Percentiles rank a stretch among this genome's conserved stretches.
phyloP scores from a whole-genome alignment of 176 grass and related monocot genomes.

The Musa schizocarpa region DNA sequence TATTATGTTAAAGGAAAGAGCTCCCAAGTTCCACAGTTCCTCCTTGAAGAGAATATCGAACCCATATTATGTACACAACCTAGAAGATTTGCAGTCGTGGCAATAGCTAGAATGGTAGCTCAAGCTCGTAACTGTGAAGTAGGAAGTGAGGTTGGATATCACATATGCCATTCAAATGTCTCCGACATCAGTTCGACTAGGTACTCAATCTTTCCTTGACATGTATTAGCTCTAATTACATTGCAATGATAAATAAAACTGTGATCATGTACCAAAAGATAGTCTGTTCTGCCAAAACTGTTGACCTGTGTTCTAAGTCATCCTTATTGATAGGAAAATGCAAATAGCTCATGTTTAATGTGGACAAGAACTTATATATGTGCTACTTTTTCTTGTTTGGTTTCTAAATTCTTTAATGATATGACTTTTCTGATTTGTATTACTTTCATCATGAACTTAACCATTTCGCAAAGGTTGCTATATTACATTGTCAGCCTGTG shows the following conservation, averaged over 20 bases:
- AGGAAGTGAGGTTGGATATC: slow-evolving; percentile 79
- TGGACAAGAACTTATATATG: background rate
- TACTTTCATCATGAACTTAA: background rate
- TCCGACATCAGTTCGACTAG: slow-evolving; percentile 47
- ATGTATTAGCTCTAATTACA: background rate
- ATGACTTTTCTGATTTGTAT: background rate
- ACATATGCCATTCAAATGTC: slow-evolving; percentile 84
- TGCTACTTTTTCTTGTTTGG: background rate
- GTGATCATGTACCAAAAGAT: too few species aligned
- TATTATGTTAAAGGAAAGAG: slow-evolving; percentile 58
- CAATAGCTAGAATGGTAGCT: slow-evolving; percentile 71
- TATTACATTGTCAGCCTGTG: background rate
- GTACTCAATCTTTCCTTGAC: slow-evolving; percentile 23
- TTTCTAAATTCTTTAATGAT: background rate
- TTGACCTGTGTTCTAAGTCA: too few species aligned
- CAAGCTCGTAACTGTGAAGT: slow-evolving; percentile 63
- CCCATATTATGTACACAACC: slow-evolving; percentile 90
- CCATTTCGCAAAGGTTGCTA: background rate
- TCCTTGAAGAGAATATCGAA: slow-evolving; percentile 71
- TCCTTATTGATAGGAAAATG: too few species aligned
- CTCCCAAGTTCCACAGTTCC: slow-evolving; percentile 68
- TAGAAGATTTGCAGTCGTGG: slow-evolving; percentile 83
- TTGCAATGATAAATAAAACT: too few species aligned
- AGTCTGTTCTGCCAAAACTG: too few species aligned
- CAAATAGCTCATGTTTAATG: too few species aligned